Evolutionary conservation across 1,284 basidiomycete genomes (phyloP).

Genomic region (Phlebopus sp.): DNA sequence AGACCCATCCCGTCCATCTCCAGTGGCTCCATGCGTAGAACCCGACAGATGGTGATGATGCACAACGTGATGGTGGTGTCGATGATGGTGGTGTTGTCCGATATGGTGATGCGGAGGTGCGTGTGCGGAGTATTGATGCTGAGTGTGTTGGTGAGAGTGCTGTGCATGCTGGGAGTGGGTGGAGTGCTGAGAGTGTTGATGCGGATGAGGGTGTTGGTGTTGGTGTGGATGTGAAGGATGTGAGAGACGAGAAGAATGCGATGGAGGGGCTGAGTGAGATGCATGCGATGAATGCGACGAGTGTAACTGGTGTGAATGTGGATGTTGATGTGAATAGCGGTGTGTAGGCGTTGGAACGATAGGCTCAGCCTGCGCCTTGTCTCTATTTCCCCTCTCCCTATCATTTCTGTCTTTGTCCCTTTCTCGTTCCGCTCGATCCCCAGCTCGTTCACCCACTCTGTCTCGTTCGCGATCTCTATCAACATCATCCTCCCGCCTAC

Average conservation of each 20-base stretch:
- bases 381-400: conserved; percentile 19
- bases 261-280: conserved; percentile 12
- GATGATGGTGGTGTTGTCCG: conserved; percentile 38
- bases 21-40: conserved; percentile 12
- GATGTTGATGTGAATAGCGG: conserved; percentile 24
- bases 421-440: conserved; percentile 32
- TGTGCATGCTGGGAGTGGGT: conserved; percentile 18
- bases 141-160: conserved; percentile 28
- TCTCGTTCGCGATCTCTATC: conserved; percentile 9
- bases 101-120: conserved; percentile 31
- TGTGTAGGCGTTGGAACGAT: conserved; percentile 21
- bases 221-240: conserved; percentile 22
- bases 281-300: conserved; percentile 11
- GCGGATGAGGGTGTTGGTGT: conserved; percentile 21
- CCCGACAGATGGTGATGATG: conserved; percentile 39
- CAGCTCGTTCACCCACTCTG: conserved; percentile 3
- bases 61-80: conserved; percentile 44
- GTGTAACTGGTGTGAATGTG: conserved; percentile 25
- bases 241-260: conserved; percentile 2
- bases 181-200: conserved; percentile 18
- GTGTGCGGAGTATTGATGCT: conserved; percentile 35
- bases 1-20: conserved; percentile 19
- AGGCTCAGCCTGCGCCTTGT: conserved; percentile 22
- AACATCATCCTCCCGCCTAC: conserved; percentile 28
- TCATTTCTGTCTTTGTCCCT: conserved; percentile 14